phyloP scores from a whole-genome alignment of 1,139 yeast genomes.

The Sugiyamaella neomexicana region DNA sequence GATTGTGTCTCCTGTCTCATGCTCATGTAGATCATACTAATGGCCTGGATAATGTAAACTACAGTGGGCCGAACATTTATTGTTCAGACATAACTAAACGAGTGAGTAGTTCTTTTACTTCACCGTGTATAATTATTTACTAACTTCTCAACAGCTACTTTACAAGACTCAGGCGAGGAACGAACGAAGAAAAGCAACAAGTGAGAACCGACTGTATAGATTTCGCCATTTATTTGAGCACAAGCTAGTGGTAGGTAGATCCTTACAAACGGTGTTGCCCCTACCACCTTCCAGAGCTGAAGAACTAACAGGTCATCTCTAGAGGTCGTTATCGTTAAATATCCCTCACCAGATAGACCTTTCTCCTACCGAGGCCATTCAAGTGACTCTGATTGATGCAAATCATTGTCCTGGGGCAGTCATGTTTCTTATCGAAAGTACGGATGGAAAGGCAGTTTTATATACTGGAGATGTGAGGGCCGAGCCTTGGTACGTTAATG shows the following conservation, averaged over 20 bases:
- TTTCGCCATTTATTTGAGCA: conserved; percentile 13
- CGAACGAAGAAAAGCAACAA: conserved; percentile 16
- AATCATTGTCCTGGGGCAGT: conserved; percentile 67
- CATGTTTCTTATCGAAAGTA: conserved; percentile 53
- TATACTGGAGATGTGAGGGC: conserved; percentile 64
- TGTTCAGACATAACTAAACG: conserved; percentile 52
- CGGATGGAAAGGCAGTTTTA: conserved; percentile 42
- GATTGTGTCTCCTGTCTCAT: conserved; percentile 51
- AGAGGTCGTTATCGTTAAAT: conserved; percentile 34
- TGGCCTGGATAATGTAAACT: conserved; percentile 48
- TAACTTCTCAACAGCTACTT: conserved; percentile 19
- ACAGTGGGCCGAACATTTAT: conserved; percentile 47
- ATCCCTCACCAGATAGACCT: conserved; percentile 35
- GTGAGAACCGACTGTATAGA: conserved; percentile 16
- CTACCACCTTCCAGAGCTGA: too few species aligned
- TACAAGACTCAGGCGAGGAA: conserved; percentile 20
- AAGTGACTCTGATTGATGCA: conserved; percentile 42
- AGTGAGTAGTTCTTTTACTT: too few species aligned
- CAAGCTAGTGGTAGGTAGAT: conserved; percentile 7
- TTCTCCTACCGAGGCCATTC: conserved; percentile 24
- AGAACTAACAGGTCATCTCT: conserved; percentile 28
- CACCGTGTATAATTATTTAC: background rate
- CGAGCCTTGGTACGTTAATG: conserved; percentile 54
- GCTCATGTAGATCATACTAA: conserved; percentile 57
- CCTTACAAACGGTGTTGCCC: too few species aligned